Base-by-base conservation (phyloP, 192 early-diverging fungal species). In the Dispira simplex region DNA sequence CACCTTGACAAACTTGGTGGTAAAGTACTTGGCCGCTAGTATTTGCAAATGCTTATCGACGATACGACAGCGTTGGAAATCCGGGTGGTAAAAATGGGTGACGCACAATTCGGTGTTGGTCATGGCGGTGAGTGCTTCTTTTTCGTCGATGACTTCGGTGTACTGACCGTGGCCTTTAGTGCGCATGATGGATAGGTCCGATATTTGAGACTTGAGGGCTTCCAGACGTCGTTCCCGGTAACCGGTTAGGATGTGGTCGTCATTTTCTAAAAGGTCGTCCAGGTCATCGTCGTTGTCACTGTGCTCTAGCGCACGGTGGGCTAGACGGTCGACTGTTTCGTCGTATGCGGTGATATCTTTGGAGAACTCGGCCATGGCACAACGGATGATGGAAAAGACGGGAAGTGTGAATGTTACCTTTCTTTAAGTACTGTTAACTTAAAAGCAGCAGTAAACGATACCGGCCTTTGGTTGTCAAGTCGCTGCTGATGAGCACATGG, bases 51-150 rank as follows among this genome's bases (percentile, higher is more conserved):
- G 95, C 69, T 75, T 83, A 69, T 98, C 92, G 67, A 98, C 84
- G 46, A 96, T 90, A 67, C 89, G 83, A 70, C 95, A 98, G 43
- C 92, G 79, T 53, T 90, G 79, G 74, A 98, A 98, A 65, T 97
- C 90, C 52, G 87, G 83, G 66, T 98, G 95, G 28, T 74, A 87
- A 67, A 98, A 98, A 66, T 96, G 93, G 10, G 85, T 78, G 0
- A 95, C 87, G 18, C 83, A 76, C n/a, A 76, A 77, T 28, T 81
- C 83, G 16, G 83, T 78, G 44, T 71, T 70, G 43, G 90, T 88
- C n/a, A 89, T 85, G 43, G 89, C 79, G 46, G 83, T 76, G 66
- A 98, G 80, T 48, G 93, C 75, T 14, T 88, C 88, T 70, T 93
- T 95, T 67, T 98, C 95, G 9, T 77, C 79, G 5, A 65, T 52